These are phyloP conservation scores for Microdochium paspali DNA, from an alignment of 2,329 filamentous ascomycete genomes.

Conservation along the genomic window DNA sequence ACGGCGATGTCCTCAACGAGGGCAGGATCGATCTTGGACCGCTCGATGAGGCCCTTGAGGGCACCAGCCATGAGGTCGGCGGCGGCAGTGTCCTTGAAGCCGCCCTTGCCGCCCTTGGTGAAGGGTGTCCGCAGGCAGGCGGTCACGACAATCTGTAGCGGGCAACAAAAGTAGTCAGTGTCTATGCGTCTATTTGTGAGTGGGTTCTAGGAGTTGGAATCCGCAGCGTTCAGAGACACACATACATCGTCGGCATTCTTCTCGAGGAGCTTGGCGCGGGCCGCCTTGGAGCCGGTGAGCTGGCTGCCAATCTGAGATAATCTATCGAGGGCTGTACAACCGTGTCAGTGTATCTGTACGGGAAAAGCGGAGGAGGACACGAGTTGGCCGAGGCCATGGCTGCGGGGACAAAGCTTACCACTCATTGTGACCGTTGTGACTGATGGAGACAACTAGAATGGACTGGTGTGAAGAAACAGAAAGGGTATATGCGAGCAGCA, in stretches of 20 bases:
- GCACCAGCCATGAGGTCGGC: conserved; percentile 79
- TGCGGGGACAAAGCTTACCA: conserved; percentile 10
- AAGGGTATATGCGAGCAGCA: no score
- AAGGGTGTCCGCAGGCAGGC: conserved; percentile 85
- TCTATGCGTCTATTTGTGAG: no score
- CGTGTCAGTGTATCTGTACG: neutral
- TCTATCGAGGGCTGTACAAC: conserved; percentile 41
- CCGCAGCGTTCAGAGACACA: no score
- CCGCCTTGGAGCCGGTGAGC: conserved; percentile 36
- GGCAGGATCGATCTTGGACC: conserved; percentile 79
- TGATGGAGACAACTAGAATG: neutral
- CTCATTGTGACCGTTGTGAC: conserved; percentile 8
- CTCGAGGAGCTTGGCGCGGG: conserved; percentile 48
- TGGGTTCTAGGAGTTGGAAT: no score
- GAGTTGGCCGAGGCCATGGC: neutral
- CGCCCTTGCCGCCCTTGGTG: conserved; percentile 87
- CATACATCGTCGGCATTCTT: conserved; percentile 59
- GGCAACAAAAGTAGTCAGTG: conserved; percentile 13
- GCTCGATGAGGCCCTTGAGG: conserved; percentile 70
- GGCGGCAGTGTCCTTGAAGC: conserved; percentile 88
- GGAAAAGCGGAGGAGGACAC: neutral
- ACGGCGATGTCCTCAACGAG: conserved; percentile 90
- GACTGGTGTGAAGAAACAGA: neutral
- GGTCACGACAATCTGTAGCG: conserved; percentile 72
- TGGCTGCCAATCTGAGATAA: conserved; percentile 53